phyloP scores from a whole-genome alignment of 2,329 filamentous ascomycete species.

The Beauveria scarabaeidicola region DNA sequence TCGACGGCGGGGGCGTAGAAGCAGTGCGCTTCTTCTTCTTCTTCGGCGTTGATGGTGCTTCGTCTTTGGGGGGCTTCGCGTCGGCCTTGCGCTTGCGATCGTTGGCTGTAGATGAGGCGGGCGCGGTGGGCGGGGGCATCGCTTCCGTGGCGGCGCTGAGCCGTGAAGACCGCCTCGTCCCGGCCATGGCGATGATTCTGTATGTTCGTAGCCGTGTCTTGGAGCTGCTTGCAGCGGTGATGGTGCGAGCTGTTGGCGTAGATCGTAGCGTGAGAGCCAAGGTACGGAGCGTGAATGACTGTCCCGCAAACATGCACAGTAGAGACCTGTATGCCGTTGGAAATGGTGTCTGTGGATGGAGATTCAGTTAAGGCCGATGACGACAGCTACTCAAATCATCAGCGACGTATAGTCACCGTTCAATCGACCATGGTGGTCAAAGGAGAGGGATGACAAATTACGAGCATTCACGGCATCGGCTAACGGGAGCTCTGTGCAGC shows the following conservation, averaged over 20 bases:
- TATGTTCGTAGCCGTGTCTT: background rate
- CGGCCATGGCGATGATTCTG: conserved; percentile 20
- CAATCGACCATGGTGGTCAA: background rate
- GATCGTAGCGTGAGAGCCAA: background rate
- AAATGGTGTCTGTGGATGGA: background rate
- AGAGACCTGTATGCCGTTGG: background rate
- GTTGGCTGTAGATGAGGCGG: conserved; percentile 12
- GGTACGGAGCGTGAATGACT: background rate
- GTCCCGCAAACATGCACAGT: background rate
- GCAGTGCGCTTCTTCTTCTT: conserved; percentile 24
- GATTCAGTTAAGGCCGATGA: background rate
- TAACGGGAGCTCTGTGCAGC: background rate
- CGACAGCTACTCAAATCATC: background rate
- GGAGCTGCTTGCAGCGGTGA: background rate
- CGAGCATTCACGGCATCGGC: background rate
- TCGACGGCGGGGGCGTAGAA: conserved; percentile 29
- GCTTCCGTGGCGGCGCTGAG: conserved; percentile 25
- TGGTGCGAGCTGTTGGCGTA: background rate
- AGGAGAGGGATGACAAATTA: background rate
- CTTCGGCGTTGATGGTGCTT: conserved; percentile 22
- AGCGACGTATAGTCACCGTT: background rate
- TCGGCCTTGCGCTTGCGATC: conserved; percentile 28
- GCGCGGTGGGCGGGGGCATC: conserved; percentile 16
- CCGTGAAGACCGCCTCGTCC: conserved; percentile 32
- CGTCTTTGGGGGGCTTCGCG: background rate